Evolutionary conservation across 306 rosid species (phyloP).

Genomic region (Betula pendula): DNA sequence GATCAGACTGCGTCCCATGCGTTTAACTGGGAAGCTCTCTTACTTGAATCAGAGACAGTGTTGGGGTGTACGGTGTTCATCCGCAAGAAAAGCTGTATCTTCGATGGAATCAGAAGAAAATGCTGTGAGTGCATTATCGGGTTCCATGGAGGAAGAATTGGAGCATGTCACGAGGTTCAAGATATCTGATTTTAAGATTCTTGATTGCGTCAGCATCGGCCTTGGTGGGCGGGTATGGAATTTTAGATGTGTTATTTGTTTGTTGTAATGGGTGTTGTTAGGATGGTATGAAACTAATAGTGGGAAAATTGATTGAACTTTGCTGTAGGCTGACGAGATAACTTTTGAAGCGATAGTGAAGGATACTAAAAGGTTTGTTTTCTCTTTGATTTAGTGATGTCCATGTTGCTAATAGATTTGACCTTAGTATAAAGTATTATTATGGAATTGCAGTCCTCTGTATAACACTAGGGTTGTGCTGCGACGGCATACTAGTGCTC

Average conservation of each 20-base stretch:
- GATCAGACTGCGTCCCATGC: constrained; percentile 43
- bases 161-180: constrained; percentile 79
- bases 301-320: constrained; percentile 39
- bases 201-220: constrained; percentile 70
- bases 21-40: constrained; percentile 36
- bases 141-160: constrained; percentile 68
- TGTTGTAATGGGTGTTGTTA: not conserved
- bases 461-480: constrained; percentile 77
- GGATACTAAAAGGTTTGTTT: constrained; percentile 67
- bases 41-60: constrained; percentile 28
- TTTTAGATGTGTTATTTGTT: constrained; percentile 14
- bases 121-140: constrained; percentile 33
- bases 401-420: constrained; percentile 25
- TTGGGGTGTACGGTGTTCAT: constrained; percentile 50
- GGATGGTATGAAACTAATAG: constrained; percentile 18
- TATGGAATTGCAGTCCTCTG: constrained; percentile 69
- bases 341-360: constrained; percentile 76
- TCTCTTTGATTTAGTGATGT: constrained; percentile 21
- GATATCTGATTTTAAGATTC: constrained; percentile 75
- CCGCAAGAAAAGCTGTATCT: constrained; percentile 43
- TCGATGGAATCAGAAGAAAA: constrained; percentile 45
- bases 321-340: constrained; percentile 76
- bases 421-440: constrained; percentile 28
- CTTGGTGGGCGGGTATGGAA: constrained; percentile 94
- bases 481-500: constrained; percentile 72